Conservation (phyloP, 805 yeast genomes). For the Naumovozyma castellii region DNA sequence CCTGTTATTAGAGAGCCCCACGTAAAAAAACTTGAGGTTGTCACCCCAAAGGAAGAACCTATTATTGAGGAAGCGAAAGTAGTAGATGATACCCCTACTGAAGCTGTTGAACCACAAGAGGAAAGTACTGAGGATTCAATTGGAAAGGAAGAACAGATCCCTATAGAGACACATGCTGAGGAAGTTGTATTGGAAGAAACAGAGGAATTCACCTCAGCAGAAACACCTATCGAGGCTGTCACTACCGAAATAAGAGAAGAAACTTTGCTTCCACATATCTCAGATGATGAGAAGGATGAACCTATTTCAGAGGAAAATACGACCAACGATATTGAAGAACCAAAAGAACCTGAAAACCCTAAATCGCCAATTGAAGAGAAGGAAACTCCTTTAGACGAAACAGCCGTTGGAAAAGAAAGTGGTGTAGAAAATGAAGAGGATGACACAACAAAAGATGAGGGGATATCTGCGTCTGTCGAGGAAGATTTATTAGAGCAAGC, state of each 20-base stretch:
- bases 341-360: background rate
- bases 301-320: background rate
- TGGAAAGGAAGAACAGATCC: too few species aligned
- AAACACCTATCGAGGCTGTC: too few species aligned
- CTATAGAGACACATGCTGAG: too few species aligned
- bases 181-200: too few species aligned
- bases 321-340: background rate
- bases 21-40: background rate
- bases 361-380: too few species aligned
- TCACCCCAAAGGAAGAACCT: background rate
- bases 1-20: background rate
- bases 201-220: too few species aligned
- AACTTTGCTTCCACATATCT: too few species aligned
- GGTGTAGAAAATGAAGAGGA: background rate
- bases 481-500: too few species aligned
- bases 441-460: background rate
- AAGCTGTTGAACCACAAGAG: constrained; percentile 6
- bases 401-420: too few species aligned
- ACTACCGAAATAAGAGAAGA: too few species aligned
- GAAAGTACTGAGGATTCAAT: constrained; percentile 6
- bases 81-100: too few species aligned
- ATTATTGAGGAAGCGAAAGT: background rate
- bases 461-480: too few species aligned
- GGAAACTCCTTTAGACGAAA: background rate
- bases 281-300: background rate